A percentile compares a stretch with the other conserved stretches of the same genome.
Evolutionary conservation across 108 stramenopile species (phyloP).

Genomic region (Schizochytrium sp.): DNA sequence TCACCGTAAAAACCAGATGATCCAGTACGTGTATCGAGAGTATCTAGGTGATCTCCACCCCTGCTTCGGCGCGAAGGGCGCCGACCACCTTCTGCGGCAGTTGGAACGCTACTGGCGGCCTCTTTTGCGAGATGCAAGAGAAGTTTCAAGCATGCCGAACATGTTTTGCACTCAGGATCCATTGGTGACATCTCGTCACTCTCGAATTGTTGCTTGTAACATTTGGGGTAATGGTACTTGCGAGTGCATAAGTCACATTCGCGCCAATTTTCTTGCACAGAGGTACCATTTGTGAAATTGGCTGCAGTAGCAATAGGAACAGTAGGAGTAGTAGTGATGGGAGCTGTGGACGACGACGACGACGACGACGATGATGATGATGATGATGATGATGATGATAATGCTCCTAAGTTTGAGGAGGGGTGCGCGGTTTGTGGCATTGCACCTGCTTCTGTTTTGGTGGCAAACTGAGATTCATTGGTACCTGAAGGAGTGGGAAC

Average conservation of each 20-base stretch:
- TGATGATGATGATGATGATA: background rate
- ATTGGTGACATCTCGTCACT: background rate
- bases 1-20: background rate
- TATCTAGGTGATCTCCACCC: background rate
- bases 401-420: background rate
- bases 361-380: background rate
- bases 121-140: background rate
- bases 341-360: background rate
- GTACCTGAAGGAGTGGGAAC: too few species aligned
- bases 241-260: constrained; percentile 24
- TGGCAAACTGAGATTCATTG: too few species aligned
- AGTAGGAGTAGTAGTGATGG: background rate
- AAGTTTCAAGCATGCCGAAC: constrained; percentile 16
- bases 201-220: background rate
- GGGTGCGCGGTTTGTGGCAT: too few species aligned
- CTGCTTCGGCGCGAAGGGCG: constrained; percentile 17
- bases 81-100: background rate
- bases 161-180: background rate
- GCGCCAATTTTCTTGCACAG: background rate
- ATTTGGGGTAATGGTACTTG: background rate
- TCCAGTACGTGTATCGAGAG: background rate
- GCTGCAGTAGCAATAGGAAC: background rate
- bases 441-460: too few species aligned
- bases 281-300: background rate
- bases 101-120: background rate